Evolutionary conservation across 345 rosid genomes (phyloP), one percentile per base, ranked within the genome.

Genomic region (Arabidopsis arenosa): DNA sequence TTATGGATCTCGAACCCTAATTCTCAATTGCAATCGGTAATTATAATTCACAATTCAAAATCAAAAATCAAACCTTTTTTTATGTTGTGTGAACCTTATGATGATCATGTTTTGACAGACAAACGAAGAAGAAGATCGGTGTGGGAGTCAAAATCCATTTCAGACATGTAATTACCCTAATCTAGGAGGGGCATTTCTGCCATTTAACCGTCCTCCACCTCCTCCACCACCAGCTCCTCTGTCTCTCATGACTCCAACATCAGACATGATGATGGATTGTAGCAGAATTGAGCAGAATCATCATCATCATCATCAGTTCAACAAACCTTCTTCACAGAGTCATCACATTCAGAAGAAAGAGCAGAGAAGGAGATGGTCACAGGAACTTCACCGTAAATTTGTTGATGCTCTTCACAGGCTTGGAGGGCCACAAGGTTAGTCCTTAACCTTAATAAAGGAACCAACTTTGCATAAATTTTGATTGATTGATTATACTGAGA

Each of bases 361-460:
- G 61, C 93, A 83, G 70, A 79, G 96, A 71, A 75, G 96, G 49
- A 86, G 83, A 76, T 93, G 98, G 96, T 87, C 98, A 18, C 88
- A 90, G 7, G 91, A 89, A 44, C 93, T 93, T 52, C 98, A 87
- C 73, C 82, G 85, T 21, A 85, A 84, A 45, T 93, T 93, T 39
- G 80, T 87, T 14, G 89, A 85, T 61, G 96, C 89, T 18, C 88
- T 93, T 74, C 86, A 85, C 5, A 80, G 64, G 40, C 94, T 93
- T 53, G 95, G 97, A 54, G 97, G 97, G 49, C 80, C 85, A 47
- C 80, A 83, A 79, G 95, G 97, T 87, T 54, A 79, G 83, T 44
- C 65, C 56, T 80, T 69, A 62, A 49, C 59, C 55, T 35, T 8
- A 60, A 7, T 5, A 47, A 63, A 39, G 69, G 68, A 73, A 41